Conservation (phyloP, 352 stramenopile species). For the Peronospora tabacina region DNA sequence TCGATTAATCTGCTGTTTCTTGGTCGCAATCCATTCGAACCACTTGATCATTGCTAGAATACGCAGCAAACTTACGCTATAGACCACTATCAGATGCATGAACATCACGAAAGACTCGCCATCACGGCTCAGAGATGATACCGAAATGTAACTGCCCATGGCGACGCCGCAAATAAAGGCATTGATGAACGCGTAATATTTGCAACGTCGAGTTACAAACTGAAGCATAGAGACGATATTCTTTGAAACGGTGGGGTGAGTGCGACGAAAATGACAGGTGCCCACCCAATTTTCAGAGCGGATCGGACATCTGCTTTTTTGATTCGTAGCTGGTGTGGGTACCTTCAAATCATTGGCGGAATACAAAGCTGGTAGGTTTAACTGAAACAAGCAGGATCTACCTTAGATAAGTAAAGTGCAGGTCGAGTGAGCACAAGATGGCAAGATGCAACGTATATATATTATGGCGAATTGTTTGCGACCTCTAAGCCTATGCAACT, state of each 20-base stretch:
- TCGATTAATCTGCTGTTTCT: constrained; percentile 57
- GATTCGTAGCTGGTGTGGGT: too few species aligned
- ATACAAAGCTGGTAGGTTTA: too few species aligned
- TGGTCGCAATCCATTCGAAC: constrained; percentile 78
- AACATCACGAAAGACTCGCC: constrained; percentile 2
- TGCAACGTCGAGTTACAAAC: constrained; percentile 42
- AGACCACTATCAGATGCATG: constrained; percentile 23
- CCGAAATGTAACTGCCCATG: constrained; percentile 24
- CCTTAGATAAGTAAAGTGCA: too few species aligned
- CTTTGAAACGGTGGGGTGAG: not conserved
- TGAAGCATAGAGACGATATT: constrained; percentile 10
- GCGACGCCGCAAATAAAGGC: constrained; percentile 65
- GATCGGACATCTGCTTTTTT: not conserved
- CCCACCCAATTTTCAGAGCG: not conserved
- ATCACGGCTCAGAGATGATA: constrained; percentile 3
- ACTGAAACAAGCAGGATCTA: too few species aligned
- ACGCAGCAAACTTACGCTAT: constrained; percentile 39
- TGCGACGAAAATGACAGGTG: constrained; percentile 20
- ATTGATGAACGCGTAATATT: constrained; percentile 82
- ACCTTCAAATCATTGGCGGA: too few species aligned
- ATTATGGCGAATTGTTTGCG: too few species aligned
- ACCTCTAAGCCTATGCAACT: too few species aligned
- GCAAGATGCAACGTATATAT: too few species aligned
- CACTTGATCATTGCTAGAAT: constrained; percentile 57
- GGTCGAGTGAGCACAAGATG: too few species aligned